phyloP scores from a whole-genome alignment of 2,329 filamentous ascomycete genomes.

The Lachnellula hyalina region DNA sequence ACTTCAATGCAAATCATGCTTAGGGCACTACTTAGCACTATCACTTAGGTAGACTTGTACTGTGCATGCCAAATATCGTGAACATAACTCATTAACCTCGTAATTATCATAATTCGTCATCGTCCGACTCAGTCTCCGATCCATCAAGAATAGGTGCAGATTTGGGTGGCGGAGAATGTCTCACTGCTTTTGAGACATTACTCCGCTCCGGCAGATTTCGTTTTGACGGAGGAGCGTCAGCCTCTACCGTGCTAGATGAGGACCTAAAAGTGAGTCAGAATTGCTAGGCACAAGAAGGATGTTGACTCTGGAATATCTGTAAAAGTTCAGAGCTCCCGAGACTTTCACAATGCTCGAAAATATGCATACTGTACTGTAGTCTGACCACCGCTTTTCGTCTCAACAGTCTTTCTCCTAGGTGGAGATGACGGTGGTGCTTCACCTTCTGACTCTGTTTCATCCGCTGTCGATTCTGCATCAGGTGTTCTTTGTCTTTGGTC shows the following conservation, averaged over 20 bases:
- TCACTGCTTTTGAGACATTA: conserved; percentile 8
- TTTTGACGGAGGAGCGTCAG: conserved; percentile 11
- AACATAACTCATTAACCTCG: conserved; percentile 3
- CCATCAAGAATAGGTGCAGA: conserved; percentile 10
- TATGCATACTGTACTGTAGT: not conserved
- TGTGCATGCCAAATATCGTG: not conserved
- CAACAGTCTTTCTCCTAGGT: conserved; percentile 4
- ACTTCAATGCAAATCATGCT: too few relatives aligned
- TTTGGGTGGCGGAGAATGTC: conserved; percentile 4
- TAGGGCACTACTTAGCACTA: too few relatives aligned
- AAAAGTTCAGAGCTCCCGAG: too few relatives aligned
- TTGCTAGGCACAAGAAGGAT: too few relatives aligned
- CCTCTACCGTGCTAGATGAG: not conserved
- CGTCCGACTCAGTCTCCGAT: conserved; percentile 29
- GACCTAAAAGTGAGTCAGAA: too few relatives aligned
- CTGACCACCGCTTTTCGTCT: not conserved
- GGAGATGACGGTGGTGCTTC: conserved; percentile 6
- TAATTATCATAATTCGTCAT: conserved; percentile 25
- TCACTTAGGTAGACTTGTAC: too few relatives aligned
- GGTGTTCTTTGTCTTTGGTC: conserved; percentile 16
- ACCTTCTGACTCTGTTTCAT: conserved; percentile 15
- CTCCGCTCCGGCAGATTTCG: conserved; percentile 17
- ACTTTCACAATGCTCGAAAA: not conserved
- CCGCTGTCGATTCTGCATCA: conserved; percentile 22
- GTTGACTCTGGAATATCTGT: too few relatives aligned